Percentiles rank a stretch among this genome's conserved stretches.
Conservation (phyloP, 768 basidiomycete genomes). For the Hydnomerulius pinastri region DNA sequence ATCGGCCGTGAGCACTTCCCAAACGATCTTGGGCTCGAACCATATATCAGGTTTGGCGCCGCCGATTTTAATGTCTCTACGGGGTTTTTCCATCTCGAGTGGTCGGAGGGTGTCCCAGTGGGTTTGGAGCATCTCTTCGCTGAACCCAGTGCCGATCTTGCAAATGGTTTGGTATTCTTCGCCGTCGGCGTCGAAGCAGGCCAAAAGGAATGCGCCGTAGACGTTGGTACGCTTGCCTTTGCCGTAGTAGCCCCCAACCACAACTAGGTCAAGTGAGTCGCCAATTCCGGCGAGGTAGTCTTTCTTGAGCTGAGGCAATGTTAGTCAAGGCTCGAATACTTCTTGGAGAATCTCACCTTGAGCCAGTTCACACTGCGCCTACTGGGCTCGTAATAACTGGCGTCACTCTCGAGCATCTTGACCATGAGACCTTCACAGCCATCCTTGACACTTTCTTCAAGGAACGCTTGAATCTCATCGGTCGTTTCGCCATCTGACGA, state of each 20-base stretch:
- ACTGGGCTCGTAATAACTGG: conserved; percentile 94
- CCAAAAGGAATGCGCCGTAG: conserved; percentile 96
- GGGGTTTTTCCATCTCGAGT: conserved; percentile 65
- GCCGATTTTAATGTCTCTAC: conserved; percentile 86
- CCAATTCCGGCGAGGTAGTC: conserved; percentile 97
- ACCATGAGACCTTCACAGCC: conserved; percentile 99
- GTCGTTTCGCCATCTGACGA: conserved; percentile 85
- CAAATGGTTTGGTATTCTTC: conserved; percentile 98
- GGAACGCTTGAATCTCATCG: conserved; percentile 92
- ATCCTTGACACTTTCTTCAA: conserved; percentile 97
- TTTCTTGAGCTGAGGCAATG: conserved; percentile 80
- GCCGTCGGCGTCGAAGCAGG: conserved; percentile 92
- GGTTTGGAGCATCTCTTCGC: conserved; percentile 81
- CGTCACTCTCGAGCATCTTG: conserved; percentile 93
- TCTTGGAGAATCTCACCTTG: conserved; percentile 59
- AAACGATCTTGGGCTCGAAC: conserved; percentile 97
- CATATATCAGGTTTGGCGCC: conserved; percentile 96
- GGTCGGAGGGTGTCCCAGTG: conserved; percentile 84
- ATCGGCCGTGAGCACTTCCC: conserved; percentile 98
- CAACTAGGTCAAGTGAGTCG: conserved; percentile 95
- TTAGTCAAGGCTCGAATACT: conserved; percentile 1
- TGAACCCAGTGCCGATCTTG: conserved; percentile 99
- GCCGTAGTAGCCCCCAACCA: conserved; percentile 97
- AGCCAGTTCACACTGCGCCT: conserved; percentile 96
- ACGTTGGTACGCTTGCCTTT: conserved; percentile 97